These are phyloP conservation scores for Crepidotus variabilis DNA, from an alignment of 768 basidiomycete species.

Conservation along the genomic window DNA sequence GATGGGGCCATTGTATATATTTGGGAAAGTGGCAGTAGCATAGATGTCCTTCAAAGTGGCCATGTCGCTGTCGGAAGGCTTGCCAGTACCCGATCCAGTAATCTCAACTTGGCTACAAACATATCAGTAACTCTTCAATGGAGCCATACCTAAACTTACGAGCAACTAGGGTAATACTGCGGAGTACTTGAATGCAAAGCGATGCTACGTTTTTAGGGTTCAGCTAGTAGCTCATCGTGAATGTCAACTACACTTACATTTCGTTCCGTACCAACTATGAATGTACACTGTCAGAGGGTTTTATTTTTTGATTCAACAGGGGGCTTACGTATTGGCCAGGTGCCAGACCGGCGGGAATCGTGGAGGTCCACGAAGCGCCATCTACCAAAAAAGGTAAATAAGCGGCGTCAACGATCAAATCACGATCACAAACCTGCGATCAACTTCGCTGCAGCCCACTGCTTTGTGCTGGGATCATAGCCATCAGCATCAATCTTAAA, in stretches of 20 bases:
- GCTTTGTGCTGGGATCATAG: slow-evolving; percentile 30
- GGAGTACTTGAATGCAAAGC: slow-evolving; percentile 41
- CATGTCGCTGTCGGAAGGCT: slow-evolving; percentile 28
- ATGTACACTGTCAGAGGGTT: neutral
- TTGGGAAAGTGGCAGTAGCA: slow-evolving; percentile 27
- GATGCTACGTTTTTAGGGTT: slow-evolving; percentile 25
- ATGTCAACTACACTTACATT: slow-evolving; percentile 29
- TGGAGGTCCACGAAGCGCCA: slow-evolving; percentile 37
- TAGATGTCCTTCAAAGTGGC: slow-evolving; percentile 33
- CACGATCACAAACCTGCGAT: slow-evolving; percentile 31
- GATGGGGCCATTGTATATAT: slow-evolving; percentile 28
- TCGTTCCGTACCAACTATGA: slow-evolving; percentile 43
- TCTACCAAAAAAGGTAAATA: slow-evolving; percentile 20
- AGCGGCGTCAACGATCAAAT: slow-evolving; percentile 3
- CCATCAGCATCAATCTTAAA: slow-evolving; percentile 48
- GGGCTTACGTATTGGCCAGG: slow-evolving; percentile 48
- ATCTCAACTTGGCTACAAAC: slow-evolving; percentile 30
- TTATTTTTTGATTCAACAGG: neutral
- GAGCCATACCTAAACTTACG: slow-evolving; percentile 28
- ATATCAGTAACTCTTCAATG: neutral
- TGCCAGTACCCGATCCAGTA: slow-evolving; percentile 31
- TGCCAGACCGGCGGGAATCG: slow-evolving; percentile 36
- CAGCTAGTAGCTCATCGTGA: neutral
- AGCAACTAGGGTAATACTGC: slow-evolving; percentile 47
- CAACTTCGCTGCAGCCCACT: slow-evolving; percentile 41